phyloP scores from a whole-genome alignment of 768 basidiomycete genomes.

The Candolleomyces aberdarensis region DNA sequence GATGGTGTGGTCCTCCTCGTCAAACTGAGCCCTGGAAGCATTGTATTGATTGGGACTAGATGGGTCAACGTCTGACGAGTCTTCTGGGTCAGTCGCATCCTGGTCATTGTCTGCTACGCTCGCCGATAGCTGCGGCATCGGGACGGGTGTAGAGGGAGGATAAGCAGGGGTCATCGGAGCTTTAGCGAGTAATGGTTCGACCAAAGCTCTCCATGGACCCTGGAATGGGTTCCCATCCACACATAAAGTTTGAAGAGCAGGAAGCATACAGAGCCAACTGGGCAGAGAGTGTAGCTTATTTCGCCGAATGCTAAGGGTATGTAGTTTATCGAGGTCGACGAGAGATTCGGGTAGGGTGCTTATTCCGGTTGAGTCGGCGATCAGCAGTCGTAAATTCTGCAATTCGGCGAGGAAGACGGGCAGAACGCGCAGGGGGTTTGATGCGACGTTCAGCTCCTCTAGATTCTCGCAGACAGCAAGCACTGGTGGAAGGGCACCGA shows the following conservation, averaged over 20 bases:
- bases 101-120: conserved; percentile 43
- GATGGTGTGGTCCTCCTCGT: conserved; percentile 75
- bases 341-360: conserved; percentile 72
- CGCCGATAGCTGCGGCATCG: conserved; percentile 48
- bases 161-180: conserved; percentile 56
- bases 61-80: conserved; percentile 55
- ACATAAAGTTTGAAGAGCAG: conserved; percentile 77
- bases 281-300: conserved; percentile 89
- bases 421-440: conserved; percentile 89
- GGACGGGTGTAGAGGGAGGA: conserved; percentile 61
- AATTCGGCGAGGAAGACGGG: conserved; percentile 84
- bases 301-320: conserved; percentile 84
- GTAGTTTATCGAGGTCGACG: conserved; percentile 70
- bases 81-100: conserved; percentile 50
- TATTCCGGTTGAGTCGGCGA: conserved; percentile 90
- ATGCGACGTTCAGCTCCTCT: conserved; percentile 92
- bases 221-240: conserved; percentile 98
- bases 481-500: conserved; percentile 78
- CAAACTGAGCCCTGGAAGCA: conserved; percentile 22
- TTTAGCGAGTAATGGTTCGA: conserved; percentile 77
- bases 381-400: conserved; percentile 76
- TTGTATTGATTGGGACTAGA: conserved; percentile 31
- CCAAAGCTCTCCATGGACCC: conserved; percentile 86
- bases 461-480: conserved; percentile 77
- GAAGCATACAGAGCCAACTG: conserved; percentile 92